Base-by-base conservation (phyloP, 306 rosid genomes). In the Senna tora region DNA sequence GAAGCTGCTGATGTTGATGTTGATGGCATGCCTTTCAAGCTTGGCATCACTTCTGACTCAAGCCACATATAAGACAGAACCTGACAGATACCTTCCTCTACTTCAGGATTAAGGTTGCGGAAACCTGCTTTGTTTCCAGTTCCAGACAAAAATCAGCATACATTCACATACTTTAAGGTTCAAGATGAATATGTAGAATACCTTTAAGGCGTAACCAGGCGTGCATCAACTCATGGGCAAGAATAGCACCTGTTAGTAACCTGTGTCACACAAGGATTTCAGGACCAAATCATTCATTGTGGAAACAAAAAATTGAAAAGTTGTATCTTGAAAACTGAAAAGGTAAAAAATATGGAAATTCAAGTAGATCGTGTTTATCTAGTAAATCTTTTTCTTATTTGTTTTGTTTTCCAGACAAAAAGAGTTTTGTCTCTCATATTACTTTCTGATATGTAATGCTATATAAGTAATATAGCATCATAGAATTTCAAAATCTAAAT, bases 121-220 rank as follows among this genome's bases (percentile, higher is more conserved):
- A 77, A 93, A 60, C 98, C 98, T 92, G 90, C 49, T 66, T 52
- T 9, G 66, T 59, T 59, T 71, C 34, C 49, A 71, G 39, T 36
- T 36, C 39, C 39, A 36, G 7, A 36, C 54, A 41, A 5, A 30
- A 16, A 46, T 53, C 21, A 63, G 62, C 66, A 47, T 36, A 7
- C 50, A 69, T 46, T 69, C 5, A 28, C 34, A 51, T 41, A 19
- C 19, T 14, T 46, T 42, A 39, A 77, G 59, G 60, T 73, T 54
- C 76, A 25, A 52, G 60, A 69, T 75, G 38, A n/a, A 47, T 47
- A 47, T 30, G 14, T 41, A 59, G 42, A 22, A 30, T 80, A 84
- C 98, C 98, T 86, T 86, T 91, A n/a, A 93, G 92, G 74, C 98
- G 97, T 81, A 93, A 71, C 97, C 97, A 93, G 51, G 88, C 98